phyloP scores from a whole-genome alignment of 176 grass and related monocot species.

The Zea luxurians region DNA sequence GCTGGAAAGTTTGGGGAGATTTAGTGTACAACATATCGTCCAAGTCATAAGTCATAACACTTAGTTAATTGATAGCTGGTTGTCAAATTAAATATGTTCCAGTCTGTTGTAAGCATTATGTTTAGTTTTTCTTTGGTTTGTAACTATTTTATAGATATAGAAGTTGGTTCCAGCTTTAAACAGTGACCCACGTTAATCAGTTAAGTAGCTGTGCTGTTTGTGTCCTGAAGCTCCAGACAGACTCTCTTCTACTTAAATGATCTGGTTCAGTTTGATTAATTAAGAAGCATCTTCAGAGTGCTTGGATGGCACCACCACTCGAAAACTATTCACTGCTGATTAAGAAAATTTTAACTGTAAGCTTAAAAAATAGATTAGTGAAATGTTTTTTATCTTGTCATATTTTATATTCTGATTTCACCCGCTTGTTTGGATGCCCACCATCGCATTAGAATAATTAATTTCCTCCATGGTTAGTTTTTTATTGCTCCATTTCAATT shows the following conservation, averaged over 20 bases:
- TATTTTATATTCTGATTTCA: neutral
- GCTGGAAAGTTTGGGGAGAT: neutral
- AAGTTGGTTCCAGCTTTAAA: slow-evolving; percentile 21
- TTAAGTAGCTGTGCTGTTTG: neutral
- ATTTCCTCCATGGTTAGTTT: neutral
- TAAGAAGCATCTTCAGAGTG: neutral
- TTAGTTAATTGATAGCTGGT: neutral
- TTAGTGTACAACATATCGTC: neutral
- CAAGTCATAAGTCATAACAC: neutral
- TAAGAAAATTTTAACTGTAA: neutral
- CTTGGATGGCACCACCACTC: neutral
- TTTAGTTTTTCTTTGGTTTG: neutral
- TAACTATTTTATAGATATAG: neutral
- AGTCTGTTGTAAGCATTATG: slow-evolving; percentile 2
- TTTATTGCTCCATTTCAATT: neutral
- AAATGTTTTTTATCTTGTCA: neutral
- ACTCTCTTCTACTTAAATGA: neutral
- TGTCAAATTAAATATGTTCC: neutral
- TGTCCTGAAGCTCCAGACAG: neutral
- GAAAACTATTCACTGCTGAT: neutral
- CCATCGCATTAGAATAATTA: neutral
- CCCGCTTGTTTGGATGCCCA: neutral
- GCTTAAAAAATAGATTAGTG: neutral
- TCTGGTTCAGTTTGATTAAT: neutral
- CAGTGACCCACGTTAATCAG: neutral